phyloP scores from a whole-genome alignment of 805 yeast species.

The Nakazawaea molendinolei region DNA sequence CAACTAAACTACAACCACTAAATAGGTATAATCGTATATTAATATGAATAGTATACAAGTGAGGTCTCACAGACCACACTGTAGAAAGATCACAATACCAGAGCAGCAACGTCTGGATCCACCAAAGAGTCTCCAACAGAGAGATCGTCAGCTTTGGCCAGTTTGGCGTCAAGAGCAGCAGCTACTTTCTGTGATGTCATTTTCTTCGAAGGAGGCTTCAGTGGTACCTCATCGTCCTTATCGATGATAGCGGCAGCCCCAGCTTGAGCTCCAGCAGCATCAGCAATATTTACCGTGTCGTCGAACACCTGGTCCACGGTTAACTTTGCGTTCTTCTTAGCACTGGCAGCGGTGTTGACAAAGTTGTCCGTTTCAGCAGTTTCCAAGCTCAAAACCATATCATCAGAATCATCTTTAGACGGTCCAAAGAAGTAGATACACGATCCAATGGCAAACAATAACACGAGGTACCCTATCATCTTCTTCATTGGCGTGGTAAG shows the following conservation, averaged over 20 bases:
- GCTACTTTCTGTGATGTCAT: too few species aligned
- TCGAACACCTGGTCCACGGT: conserved; percentile 12
- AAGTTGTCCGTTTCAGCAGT: conserved; percentile 10
- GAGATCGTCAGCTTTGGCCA: too few species aligned
- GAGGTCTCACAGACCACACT: too few species aligned
- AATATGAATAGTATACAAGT: too few species aligned
- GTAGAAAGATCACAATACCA: too few species aligned
- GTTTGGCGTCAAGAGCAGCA: too few species aligned
- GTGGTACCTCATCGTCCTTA: too few species aligned
- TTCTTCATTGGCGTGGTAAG: conserved; percentile 45
- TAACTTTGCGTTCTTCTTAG: conserved; percentile 9
- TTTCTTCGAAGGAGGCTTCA: too few species aligned
- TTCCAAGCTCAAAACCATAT: conserved; percentile 16
- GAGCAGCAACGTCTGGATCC: too few species aligned
- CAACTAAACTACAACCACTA: too few species aligned
- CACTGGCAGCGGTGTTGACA: conserved; percentile 10
- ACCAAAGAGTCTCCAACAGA: too few species aligned
- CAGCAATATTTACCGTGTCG: conserved; percentile 1
- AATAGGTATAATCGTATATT: too few species aligned
- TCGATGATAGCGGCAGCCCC: conserved; percentile 7
- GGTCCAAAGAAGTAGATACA: conserved; percentile 24
- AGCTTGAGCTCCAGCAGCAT: conserved; percentile 2
- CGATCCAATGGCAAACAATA: conserved; percentile 26
- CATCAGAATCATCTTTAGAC: conserved; percentile 17
- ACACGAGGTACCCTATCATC: conserved; percentile 28